Evolutionary conservation across 306 rosid species (phyloP).

Genomic region (Senna siamea): DNA sequence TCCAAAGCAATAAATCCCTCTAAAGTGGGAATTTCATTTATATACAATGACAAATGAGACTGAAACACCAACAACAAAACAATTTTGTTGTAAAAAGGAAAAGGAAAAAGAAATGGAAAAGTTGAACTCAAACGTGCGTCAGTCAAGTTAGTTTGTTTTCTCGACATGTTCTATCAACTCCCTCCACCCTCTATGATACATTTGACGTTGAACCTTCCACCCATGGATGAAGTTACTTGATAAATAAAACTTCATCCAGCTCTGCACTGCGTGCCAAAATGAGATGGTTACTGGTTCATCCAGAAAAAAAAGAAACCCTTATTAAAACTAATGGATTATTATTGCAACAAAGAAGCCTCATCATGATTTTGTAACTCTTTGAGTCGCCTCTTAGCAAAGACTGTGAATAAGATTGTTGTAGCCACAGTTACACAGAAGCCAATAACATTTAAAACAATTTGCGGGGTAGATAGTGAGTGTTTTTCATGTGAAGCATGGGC

Average conservation of each 20-base stretch:
- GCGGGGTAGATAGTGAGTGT: constrained; percentile 72
- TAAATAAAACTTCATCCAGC: constrained; percentile 51
- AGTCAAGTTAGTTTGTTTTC: constrained; percentile 53
- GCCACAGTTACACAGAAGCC: constrained; percentile 79
- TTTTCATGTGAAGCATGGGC: constrained; percentile 83
- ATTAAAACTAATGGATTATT: constrained; percentile 41
- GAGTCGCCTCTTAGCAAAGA: constrained; percentile 70
- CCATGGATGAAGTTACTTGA: constrained; percentile 49
- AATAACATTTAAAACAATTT: constrained; percentile 66
- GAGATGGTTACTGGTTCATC: constrained; percentile 34
- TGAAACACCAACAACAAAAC: constrained; percentile 5
- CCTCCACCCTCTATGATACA: constrained; percentile 42
- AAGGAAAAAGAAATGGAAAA: constrained; percentile 27
- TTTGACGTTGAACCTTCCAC: constrained; percentile 39
- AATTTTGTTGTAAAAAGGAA: not conserved
- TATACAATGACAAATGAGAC: constrained; percentile 34
- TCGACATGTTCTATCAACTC: constrained; percentile 37
- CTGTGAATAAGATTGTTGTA: constrained; percentile 71
- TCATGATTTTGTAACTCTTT: constrained; percentile 68
- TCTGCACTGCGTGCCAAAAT: constrained; percentile 20
- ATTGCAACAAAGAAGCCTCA: constrained; percentile 53
- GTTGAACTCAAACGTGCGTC: constrained; percentile 29
- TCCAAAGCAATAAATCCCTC: constrained; percentile 13
- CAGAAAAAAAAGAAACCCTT: constrained; percentile 30
- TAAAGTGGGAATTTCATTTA: constrained; percentile 31